A percentile compares a stretch with the other conserved stretches of the same genome.
Evolutionary conservation across 164 flowering plant genomes (phyloP).

Genomic region (Paratinospora sagittata): DNA sequence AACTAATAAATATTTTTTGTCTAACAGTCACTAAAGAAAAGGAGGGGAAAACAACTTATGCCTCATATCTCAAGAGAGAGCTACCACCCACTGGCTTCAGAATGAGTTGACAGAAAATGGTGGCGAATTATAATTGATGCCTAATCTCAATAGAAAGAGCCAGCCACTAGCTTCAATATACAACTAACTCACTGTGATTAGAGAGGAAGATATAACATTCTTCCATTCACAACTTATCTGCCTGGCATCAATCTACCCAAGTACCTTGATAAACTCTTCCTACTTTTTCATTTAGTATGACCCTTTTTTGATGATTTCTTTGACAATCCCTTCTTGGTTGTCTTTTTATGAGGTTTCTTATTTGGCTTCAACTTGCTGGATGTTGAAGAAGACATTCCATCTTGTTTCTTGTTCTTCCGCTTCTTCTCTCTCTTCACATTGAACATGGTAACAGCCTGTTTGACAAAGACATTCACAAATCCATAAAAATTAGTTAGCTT

Average conservation of each 20-base stretch:
- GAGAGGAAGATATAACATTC: neutral
- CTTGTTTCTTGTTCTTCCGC: conserved; percentile 23
- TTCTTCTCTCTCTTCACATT: conserved; percentile 34
- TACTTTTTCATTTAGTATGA: neutral
- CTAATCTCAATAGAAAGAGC: neutral
- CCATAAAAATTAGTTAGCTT: neutral
- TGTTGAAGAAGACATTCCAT: conserved; percentile 32
- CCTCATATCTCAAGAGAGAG: too few relatives aligned
- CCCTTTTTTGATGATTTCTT: conserved; percentile 17
- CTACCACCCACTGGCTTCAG: too few relatives aligned
- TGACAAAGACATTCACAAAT: too few relatives aligned
- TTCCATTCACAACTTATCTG: neutral
- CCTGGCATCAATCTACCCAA: neutral
- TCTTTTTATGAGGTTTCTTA: conserved; percentile 34
- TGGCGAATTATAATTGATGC: too few relatives aligned
- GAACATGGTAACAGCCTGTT: conserved; percentile 57
- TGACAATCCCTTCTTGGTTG: conserved; percentile 30
- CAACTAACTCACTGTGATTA: neutral
- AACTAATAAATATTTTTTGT: too few relatives aligned
- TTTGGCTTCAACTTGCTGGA: conserved; percentile 56
- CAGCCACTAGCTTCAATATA: neutral
- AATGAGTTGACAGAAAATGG: too few relatives aligned
- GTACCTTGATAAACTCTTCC: neutral
- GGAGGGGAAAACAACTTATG: too few relatives aligned
- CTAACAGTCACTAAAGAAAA: too few relatives aligned